Percentiles rank a stretch among this genome's conserved stretches.
Conservation (phyloP, 331 rosid species). For the Erythrophleum ivorense region DNA sequence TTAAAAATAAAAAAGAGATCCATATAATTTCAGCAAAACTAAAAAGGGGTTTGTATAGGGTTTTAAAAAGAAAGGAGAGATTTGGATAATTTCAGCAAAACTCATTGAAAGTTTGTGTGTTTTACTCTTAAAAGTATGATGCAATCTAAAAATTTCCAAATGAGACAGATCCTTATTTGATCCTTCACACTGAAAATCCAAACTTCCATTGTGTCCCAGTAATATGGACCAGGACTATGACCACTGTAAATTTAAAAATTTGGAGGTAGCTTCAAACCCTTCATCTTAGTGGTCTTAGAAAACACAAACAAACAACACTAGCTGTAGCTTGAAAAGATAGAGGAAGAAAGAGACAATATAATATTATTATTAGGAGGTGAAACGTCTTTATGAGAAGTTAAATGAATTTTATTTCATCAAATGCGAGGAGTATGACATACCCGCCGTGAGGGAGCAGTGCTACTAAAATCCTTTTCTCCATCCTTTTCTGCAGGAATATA, state of each 20-base stretch:
- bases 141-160: conserved; percentile 4
- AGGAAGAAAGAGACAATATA: neutral
- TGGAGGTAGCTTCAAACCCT: neutral
- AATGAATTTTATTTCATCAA: conserved; percentile 35
- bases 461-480: conserved; percentile 75
- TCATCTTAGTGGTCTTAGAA: conserved; percentile 7
- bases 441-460: conserved; percentile 71
- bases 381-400: neutral
- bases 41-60: no score
- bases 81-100: no score
- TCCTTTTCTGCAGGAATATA: conserved; percentile 84
- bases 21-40: no score
- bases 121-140: neutral
- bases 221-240: neutral
- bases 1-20: no score
- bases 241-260: neutral
- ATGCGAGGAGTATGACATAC: conserved; percentile 46
- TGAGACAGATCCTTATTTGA: neutral
- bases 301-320: conserved; percentile 1
- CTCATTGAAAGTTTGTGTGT: no score
- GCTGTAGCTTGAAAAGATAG: neutral
- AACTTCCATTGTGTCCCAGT: conserved; percentile 9
- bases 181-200: neutral
- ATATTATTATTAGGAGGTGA: neutral
- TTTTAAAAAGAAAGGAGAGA: no score